Percentiles rank a stretch among this genome's conserved stretches.
These are phyloP conservation scores for Poronia punctata DNA, from an alignment of 495 filamentous ascomycete species.

Conservation along the genomic window DNA sequence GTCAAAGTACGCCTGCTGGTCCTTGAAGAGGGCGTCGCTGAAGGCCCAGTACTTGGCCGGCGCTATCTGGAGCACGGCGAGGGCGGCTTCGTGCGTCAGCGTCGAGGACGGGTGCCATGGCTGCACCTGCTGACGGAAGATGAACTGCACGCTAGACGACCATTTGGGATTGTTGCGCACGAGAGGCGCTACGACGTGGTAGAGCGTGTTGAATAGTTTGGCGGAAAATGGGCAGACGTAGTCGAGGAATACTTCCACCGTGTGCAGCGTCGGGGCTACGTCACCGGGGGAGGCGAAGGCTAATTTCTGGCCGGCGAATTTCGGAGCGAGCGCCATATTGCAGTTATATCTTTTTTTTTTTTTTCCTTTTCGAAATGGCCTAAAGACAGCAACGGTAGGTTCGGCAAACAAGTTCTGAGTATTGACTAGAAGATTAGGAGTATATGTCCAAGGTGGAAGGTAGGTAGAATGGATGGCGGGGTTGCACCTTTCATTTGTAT, in stretches of 20 bases:
- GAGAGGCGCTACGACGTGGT: constrained; percentile 49
- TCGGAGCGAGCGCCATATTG: constrained; percentile 69
- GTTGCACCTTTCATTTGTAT: too few species aligned
- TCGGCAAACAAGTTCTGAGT: too few species aligned
- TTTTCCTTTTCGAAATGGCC: neutral
- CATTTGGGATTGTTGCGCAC: constrained; percentile 47
- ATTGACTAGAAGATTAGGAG: too few species aligned
- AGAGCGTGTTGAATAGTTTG: constrained; percentile 66
- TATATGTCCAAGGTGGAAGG: too few species aligned
- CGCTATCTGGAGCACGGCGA: constrained; percentile 62
- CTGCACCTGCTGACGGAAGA: constrained; percentile 88
- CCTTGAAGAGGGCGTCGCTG: constrained; percentile 61
- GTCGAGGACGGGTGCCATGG: constrained; percentile 94
- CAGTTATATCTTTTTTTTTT: neutral
- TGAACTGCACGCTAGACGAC: constrained; percentile 53
- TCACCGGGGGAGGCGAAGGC: constrained; percentile 29
- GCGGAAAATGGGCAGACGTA: constrained; percentile 70
- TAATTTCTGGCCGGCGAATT: constrained; percentile 66
- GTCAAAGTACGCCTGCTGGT: constrained; percentile 72
- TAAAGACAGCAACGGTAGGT: too few species aligned
- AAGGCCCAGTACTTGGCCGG: constrained; percentile 73
- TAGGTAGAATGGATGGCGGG: too few species aligned
- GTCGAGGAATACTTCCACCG: constrained; percentile 75
- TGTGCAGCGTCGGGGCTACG: constrained; percentile 51
- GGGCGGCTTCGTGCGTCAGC: constrained; percentile 77